Conservation (phyloP, 1,139 yeast species). For the Diutina catenulata region DNA sequence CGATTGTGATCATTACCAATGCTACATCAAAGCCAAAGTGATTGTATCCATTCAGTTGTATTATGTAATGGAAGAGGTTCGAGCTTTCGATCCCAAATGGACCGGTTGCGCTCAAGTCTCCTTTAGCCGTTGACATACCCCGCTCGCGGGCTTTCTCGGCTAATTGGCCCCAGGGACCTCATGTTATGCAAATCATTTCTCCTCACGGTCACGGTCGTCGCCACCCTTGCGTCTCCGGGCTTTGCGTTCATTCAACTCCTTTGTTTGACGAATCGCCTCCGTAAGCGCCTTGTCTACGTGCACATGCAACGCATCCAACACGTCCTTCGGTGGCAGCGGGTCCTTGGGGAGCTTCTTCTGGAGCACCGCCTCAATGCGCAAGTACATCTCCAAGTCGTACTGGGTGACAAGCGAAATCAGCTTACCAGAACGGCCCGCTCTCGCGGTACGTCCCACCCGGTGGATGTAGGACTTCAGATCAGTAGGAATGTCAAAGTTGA, state of each 20-base stretch:
- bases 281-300: slow-evolving; percentile 89
- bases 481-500: slow-evolving; percentile 92
- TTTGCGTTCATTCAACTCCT: slow-evolving; percentile 44
- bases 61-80: too few species aligned
- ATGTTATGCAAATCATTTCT: too few species aligned
- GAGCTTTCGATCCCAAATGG: too few species aligned
- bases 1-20: too few species aligned
- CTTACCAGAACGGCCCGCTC: slow-evolving; percentile 94
- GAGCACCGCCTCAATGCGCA: slow-evolving; percentile 80
- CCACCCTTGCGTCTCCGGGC: background rate
- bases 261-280: slow-evolving; percentile 78
- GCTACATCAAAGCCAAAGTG: too few species aligned
- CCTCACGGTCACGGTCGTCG: background rate
- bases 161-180: too few species aligned
- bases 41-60: too few species aligned
- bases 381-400: slow-evolving; percentile 79
- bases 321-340: slow-evolving; percentile 59
- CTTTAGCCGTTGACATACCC: too few species aligned
- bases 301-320: slow-evolving; percentile 67
- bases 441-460: slow-evolving; percentile 95
- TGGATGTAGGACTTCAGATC: slow-evolving; percentile 98
- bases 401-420: slow-evolving; percentile 89
- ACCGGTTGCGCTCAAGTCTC: too few species aligned
- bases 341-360: slow-evolving; percentile 76
- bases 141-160: too few species aligned